Evolutionary conservation across 371 early-diverging fungal species (phyloP).

Genomic region (Cokeromyces recurvatus): DNA sequence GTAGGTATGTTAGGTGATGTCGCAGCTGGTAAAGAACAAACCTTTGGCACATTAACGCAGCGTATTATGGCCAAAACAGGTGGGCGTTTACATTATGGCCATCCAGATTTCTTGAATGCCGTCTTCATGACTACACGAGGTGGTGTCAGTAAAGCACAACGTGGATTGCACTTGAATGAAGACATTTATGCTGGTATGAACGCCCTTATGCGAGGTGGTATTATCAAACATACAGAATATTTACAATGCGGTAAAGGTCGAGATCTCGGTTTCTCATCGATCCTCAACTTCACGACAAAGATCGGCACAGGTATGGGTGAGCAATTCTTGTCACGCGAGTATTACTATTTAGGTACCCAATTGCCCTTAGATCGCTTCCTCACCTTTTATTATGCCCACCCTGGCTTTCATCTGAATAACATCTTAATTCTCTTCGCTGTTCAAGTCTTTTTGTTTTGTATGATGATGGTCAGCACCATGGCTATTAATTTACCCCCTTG

Average conservation of each 20-base stretch:
- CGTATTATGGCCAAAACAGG: conserved; percentile 85
- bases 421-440: conserved; percentile 85
- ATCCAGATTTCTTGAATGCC: conserved; percentile 88
- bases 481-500: conserved; percentile 52
- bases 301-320: conserved; percentile 92
- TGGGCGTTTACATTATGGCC: conserved; percentile 82
- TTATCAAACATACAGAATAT: conserved; percentile 91
- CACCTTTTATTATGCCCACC: conserved; percentile 85
- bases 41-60: conserved; percentile 86
- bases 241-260: conserved; percentile 90
- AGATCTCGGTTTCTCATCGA: conserved; percentile 86
- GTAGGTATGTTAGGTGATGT: conserved; percentile 86
- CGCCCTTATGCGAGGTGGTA: conserved; percentile 77
- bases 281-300: conserved; percentile 86
- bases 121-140: conserved; percentile 87
- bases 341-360: conserved; percentile 83
- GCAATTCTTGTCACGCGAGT: conserved; percentile 85
- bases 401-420: conserved; percentile 91
- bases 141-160: conserved; percentile 86
- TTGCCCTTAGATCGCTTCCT: conserved; percentile 80
- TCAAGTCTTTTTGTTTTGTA: conserved; percentile 78
- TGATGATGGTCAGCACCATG: conserved; percentile 74
- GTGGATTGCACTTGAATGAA: conserved; percentile 87
- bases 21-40: conserved; percentile 88
- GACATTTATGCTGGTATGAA: conserved; percentile 94